Percentiles rank a stretch among this genome's conserved stretches.
These are phyloP conservation scores for Ceratobasidium sp. DNA, from an alignment of 1,284 basidiomycete species.

Conservation along the genomic window DNA sequence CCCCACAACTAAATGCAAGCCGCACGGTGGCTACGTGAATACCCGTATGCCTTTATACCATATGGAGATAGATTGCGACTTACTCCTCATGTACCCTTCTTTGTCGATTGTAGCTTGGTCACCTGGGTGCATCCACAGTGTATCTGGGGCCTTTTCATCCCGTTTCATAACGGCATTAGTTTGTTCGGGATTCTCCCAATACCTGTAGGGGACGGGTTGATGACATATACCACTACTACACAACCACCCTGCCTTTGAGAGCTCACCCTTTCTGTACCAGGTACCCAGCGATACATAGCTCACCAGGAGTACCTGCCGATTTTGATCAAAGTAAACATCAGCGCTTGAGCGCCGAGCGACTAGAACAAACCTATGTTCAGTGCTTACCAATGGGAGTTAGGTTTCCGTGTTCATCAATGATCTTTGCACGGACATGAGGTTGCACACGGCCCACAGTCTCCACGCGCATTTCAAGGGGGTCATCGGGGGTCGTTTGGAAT, in stretches of 20 bases:
- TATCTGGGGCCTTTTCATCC: constrained; percentile 64
- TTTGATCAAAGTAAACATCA: background rate
- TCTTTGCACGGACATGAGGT: constrained; percentile 80
- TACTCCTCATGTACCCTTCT: constrained; percentile 81
- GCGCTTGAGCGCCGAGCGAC: background rate
- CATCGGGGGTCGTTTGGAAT: constrained; percentile 76
- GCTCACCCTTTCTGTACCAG: constrained; percentile 77
- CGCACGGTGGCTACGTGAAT: too few species aligned
- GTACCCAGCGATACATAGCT: constrained; percentile 80
- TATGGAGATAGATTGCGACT: constrained; percentile 36
- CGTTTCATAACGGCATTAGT: constrained; percentile 70
- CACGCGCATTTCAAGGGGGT: constrained; percentile 75
- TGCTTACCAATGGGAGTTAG: constrained; percentile 40
- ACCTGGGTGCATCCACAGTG: constrained; percentile 85
- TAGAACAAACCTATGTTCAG: background rate
- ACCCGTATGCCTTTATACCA: too few species aligned
- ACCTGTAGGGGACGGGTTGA: constrained; percentile 62
- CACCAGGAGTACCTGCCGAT: constrained; percentile 64
- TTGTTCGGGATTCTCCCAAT: constrained; percentile 80
- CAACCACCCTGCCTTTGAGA: too few species aligned
- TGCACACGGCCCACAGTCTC: constrained; percentile 82
- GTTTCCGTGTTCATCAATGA: constrained; percentile 64
- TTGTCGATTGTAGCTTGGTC: constrained; percentile 85
- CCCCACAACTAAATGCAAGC: constrained; percentile 68
- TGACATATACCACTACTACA: too few species aligned